Evolutionary conservation across 345 rosid genomes (phyloP).

Genomic region (Eucalyptus curtisii): DNA sequence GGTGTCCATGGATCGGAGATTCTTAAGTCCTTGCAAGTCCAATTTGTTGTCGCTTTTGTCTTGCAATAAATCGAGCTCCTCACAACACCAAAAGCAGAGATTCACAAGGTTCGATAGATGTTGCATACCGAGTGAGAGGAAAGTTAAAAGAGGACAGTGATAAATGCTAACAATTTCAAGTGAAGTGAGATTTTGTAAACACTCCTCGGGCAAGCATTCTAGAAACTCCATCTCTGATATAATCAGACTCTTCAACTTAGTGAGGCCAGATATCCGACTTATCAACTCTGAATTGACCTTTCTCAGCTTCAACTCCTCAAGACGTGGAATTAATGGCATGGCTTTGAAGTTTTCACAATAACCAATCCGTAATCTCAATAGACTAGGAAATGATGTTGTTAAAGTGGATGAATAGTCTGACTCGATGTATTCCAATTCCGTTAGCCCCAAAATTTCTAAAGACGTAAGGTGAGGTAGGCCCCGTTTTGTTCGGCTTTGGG

Average conservation of each 20-base stretch:
- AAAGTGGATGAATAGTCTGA: not conserved
- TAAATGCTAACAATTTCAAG: constrained; percentile 3
- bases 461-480: constrained; percentile 1
- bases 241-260: not conserved
- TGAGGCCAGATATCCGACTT: not conserved
- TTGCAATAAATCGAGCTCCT: not conserved
- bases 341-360: not conserved
- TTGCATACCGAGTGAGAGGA: not conserved
- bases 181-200: not conserved
- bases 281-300: not conserved
- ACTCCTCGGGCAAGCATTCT: not conserved
- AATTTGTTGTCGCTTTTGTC: not conserved
- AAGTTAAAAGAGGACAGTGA: not conserved
- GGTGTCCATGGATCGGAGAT: constrained; percentile 7
- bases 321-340: not conserved
- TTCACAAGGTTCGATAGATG: not conserved
- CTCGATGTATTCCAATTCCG: not conserved
- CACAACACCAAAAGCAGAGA: not conserved
- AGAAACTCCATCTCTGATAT: not conserved
- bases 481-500: too few relatives aligned
- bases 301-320: not conserved
- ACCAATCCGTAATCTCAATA: not conserved
- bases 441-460: constrained; percentile 1
- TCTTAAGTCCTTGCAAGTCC: not conserved
- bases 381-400: not conserved